These are phyloP conservation scores for Tricholoma bakamatsutake DNA, from an alignment of 768 basidiomycete species.

Conservation along the genomic window DNA sequence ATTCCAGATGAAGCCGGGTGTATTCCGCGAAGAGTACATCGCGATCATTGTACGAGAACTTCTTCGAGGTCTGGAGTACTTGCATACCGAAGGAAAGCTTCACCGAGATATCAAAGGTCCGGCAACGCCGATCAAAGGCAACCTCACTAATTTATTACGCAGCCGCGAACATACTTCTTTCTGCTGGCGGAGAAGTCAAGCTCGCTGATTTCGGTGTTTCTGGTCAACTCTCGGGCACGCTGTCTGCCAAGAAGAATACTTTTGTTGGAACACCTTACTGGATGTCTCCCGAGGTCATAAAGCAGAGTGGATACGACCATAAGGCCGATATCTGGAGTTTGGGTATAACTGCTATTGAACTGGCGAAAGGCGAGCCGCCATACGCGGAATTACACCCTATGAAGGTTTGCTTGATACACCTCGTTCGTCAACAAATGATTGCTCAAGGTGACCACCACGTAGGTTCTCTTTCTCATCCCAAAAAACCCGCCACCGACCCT, in stretches of 20 bases:
- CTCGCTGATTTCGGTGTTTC: conserved; percentile 99
- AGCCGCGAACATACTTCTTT: conserved; percentile 94
- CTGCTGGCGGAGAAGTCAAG: conserved; percentile 92
- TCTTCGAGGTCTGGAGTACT: conserved; percentile 87
- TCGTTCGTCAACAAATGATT: background rate
- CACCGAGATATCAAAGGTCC: conserved; percentile 99
- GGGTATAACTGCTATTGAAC: conserved; percentile 95
- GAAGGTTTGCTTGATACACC: conserved; percentile 60
- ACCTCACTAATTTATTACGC: conserved; percentile 7
- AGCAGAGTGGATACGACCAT: conserved; percentile 98
- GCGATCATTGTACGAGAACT: conserved; percentile 95
- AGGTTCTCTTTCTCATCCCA: conserved; percentile 97
- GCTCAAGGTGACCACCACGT: background rate
- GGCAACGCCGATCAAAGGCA: conserved; percentile 6
- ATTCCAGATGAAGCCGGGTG: conserved; percentile 92
- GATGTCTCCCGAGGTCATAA: conserved; percentile 99
- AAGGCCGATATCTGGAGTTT: conserved; percentile 99
- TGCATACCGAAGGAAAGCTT: conserved; percentile 93
- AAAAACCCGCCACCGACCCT: conserved; percentile 93
- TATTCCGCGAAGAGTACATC: conserved; percentile 97
- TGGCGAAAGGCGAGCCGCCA: conserved; percentile 96
- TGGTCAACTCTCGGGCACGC: conserved; percentile 89
- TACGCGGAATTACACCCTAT: conserved; percentile 98
- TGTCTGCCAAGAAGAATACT: conserved; percentile 95
- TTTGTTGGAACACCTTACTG: conserved; percentile 98